These are phyloP conservation scores for Nakaseomyces nivariensis DNA, from an alignment of 1,139 yeast genomes.

Conservation along the genomic window DNA sequence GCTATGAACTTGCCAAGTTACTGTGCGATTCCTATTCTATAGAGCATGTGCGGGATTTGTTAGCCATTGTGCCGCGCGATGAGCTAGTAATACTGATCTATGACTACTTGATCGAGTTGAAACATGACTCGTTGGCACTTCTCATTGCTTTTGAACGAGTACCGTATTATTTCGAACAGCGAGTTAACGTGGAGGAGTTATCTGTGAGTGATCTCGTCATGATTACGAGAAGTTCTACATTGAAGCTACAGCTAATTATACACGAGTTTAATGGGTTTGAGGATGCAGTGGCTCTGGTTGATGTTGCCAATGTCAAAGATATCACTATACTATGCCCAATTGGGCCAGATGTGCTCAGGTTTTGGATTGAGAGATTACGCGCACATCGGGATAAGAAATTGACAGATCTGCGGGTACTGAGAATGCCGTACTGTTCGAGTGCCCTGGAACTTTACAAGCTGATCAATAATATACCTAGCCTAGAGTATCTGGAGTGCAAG, in stretches of 20 bases:
- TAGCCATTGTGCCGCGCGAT: not conserved
- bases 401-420: not conserved
- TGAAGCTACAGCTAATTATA: not conserved
- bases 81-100: not conserved
- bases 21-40: not conserved
- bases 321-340: not conserved
- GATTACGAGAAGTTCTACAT: too few relatives aligned
- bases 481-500: not conserved
- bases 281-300: not conserved
- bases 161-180: not conserved
- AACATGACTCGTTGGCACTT: not conserved
- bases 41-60: not conserved
- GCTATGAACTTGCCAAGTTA: not conserved
- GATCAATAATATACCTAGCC: not conserved
- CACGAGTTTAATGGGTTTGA: not conserved
- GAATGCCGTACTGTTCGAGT: not conserved
- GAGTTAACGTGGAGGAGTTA: not conserved
- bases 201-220: not conserved
- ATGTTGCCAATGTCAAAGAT: not conserved
- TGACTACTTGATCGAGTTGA: not conserved
- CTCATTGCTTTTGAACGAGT: not conserved
- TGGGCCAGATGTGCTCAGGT: not conserved
- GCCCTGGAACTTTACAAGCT: not conserved
- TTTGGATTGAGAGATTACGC: not conserved
- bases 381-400: not conserved